These are phyloP conservation scores for Phyllosticta citrichinensis DNA, from an alignment of 2,329 filamentous ascomycete species.

Conservation along the genomic window DNA sequence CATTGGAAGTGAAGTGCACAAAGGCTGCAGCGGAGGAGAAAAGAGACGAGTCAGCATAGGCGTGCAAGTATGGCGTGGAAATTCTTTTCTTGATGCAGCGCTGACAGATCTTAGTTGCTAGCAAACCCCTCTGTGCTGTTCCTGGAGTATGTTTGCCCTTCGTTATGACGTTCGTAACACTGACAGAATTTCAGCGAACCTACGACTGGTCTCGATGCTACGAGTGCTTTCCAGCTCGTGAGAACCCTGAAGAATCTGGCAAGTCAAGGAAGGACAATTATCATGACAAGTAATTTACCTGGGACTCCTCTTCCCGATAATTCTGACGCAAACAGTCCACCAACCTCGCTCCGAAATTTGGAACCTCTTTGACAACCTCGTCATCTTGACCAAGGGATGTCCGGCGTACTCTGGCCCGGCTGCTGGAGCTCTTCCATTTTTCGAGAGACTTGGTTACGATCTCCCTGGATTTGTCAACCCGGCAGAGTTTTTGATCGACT, in stretches of 20 bases:
- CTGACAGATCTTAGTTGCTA: conserved; percentile 37
- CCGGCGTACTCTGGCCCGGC: conserved; percentile 58
- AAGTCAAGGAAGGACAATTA: conserved; percentile 57
- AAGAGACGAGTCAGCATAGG: conserved; percentile 68
- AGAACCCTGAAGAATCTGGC: conserved; percentile 60
- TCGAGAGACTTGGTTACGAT: conserved; percentile 48
- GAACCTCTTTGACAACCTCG: conserved; percentile 62
- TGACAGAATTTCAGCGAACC: conserved; percentile 41
- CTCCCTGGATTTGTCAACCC: conserved; percentile 67
- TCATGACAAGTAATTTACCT: conserved; percentile 46
- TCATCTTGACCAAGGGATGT: conserved; percentile 57
- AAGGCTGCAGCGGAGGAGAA: conserved; percentile 70
- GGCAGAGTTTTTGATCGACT: conserved; percentile 65
- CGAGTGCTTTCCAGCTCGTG: conserved; percentile 64
- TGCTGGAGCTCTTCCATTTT: conserved; percentile 52
- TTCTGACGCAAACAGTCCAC: conserved; percentile 40
- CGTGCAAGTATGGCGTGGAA: conserved; percentile 44
- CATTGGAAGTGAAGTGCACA: conserved; percentile 60
- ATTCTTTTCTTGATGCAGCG: background rate
- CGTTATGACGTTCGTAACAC: background rate
- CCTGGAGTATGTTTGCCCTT: conserved; percentile 42
- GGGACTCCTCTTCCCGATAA: background rate
- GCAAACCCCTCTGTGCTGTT: conserved; percentile 70
- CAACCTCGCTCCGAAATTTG: conserved; percentile 73
- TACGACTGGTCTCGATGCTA: conserved; percentile 68